Conservation (phyloP, 2,329 filamentous ascomycete genomes). For the Nigrograna mackinnonii region DNA sequence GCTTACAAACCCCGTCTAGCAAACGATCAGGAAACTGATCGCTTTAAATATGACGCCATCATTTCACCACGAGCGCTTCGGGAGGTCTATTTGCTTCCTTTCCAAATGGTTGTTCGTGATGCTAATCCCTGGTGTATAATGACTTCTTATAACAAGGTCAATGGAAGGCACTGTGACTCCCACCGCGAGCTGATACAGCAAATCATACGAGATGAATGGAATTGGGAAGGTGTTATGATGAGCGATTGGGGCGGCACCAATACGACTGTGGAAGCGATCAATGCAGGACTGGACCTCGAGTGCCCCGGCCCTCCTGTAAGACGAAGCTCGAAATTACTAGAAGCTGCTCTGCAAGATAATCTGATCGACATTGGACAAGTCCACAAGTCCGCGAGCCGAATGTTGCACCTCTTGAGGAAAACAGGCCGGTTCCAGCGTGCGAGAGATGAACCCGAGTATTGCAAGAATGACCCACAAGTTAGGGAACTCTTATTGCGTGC, state of each 20-base stretch:
- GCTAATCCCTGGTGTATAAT: conserved; percentile 70
- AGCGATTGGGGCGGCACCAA: conserved; percentile 63
- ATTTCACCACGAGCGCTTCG: conserved; percentile 56
- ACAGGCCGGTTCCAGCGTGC: not conserved
- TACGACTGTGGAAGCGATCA: conserved; percentile 35
- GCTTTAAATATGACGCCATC: conserved; percentile 54
- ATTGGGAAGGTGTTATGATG: conserved; percentile 69
- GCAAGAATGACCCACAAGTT: not conserved
- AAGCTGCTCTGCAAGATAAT: conserved; percentile 49
- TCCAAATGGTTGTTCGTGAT: conserved; percentile 72
- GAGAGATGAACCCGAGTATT: conserved; percentile 46
- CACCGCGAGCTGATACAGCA: conserved; percentile 66
- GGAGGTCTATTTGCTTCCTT: conserved; percentile 60
- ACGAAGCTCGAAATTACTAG: conserved; percentile 62
- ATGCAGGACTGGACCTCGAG: conserved; percentile 41
- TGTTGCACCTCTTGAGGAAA: not conserved
- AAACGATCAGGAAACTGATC: conserved; percentile 64
- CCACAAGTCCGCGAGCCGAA: not conserved
- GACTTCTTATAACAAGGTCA: conserved; percentile 75
- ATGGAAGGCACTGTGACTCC: conserved; percentile 69
- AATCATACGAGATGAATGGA: conserved; percentile 73
- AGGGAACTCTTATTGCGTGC: conserved; percentile 65
- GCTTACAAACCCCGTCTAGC: not conserved
- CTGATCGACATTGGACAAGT: conserved; percentile 32
- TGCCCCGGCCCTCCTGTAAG: conserved; percentile 31